Evolutionary conservation across 1,284 basidiomycete genomes (phyloP), one percentile per base, ranked within the genome.

Genomic region (Fomitopsis schrenkii): DNA sequence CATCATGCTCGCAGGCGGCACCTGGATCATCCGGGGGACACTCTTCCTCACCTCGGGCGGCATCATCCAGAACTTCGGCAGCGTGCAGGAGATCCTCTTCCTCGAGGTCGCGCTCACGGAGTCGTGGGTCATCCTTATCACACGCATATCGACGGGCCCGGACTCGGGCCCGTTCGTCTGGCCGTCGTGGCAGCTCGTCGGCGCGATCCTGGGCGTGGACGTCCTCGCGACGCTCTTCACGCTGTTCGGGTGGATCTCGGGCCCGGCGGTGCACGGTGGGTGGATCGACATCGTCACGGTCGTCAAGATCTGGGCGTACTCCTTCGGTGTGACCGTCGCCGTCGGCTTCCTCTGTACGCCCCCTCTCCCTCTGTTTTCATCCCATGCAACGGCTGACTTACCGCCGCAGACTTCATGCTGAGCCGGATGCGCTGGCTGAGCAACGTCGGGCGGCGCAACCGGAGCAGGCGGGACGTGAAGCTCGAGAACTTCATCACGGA

Each of bases 221-320:
- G 42, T 48, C 35, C 57, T 61, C 14, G 60, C 60, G 15, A 61
- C 60, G 26, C 44, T 61, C 30, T 61, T 61, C 28, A 15, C 60
- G 30, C 57, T 61, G n/a, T 61, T 61, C 22, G 60, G 60, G n/a
- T 61, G 60, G 60, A 61, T 61, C 30, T 61, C 60, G 10, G 60
- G 60, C 15, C 56, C 60, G 17, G 60, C 26, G 2, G 46, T 10
- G 6, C 60, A 61, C 42, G 48, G 41, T 12, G 60, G 60, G 48
- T 61, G 60, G 60, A 61, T 52, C 19, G 60, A 61, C 33, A 61
- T 61, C 52, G 60, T 61, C 42, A 61, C 60, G 5, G 60, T 61
- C 9, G 55, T 61, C 40, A 61, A 61, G 60, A 61, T 61, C 52
- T 61, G 60, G 60, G 52, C n/a, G 17, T 61, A 58, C 48, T 58